Conservation (phyloP, 2,329 filamentous ascomycete genomes). For the Fusarium sp. region DNA sequence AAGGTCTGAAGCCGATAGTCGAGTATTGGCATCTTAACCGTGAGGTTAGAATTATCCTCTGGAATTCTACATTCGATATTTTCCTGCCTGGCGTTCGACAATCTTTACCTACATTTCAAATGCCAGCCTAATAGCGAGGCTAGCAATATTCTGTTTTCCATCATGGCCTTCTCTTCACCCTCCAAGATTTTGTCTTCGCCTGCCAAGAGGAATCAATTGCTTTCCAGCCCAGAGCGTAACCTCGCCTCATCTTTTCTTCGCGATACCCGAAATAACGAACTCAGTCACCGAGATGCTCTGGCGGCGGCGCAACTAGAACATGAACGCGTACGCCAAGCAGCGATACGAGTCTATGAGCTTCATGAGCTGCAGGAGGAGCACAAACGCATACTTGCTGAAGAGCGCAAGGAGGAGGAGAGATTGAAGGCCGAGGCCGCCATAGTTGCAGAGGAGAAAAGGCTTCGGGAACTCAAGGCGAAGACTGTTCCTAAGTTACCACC, state of each 20-base stretch:
- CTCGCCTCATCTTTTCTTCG: conserved; percentile 71
- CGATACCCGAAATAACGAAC: conserved; percentile 70
- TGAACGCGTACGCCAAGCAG: conserved; percentile 68
- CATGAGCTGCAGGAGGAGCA: conserved; percentile 60
- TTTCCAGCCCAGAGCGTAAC: conserved; percentile 56
- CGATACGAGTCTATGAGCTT: conserved; percentile 60
- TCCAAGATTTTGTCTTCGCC: conserved; percentile 53
- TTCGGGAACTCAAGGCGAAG: conserved; percentile 60
- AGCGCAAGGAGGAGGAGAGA: conserved; percentile 60
- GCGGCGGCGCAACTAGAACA: conserved; percentile 74
- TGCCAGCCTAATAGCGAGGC: conserved; percentile 41
- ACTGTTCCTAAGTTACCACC: conserved; percentile 58
- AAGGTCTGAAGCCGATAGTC: background rate
- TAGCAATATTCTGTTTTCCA: conserved; percentile 7
- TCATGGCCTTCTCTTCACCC: conserved; percentile 60
- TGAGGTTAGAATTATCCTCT: background rate
- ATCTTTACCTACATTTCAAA: conserved; percentile 12
- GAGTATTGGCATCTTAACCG: background rate
- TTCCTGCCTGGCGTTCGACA: background rate
- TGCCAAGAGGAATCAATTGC: conserved; percentile 52
- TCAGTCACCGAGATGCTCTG: conserved; percentile 73
- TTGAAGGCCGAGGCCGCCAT: conserved; percentile 58
- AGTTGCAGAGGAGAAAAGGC: conserved; percentile 59
- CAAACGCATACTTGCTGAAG: conserved; percentile 56
- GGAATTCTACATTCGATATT: background rate